These are phyloP conservation scores for Cryptococcus depauperatus DNA, from an alignment of 1,284 basidiomycete species.

Conservation along the genomic window DNA sequence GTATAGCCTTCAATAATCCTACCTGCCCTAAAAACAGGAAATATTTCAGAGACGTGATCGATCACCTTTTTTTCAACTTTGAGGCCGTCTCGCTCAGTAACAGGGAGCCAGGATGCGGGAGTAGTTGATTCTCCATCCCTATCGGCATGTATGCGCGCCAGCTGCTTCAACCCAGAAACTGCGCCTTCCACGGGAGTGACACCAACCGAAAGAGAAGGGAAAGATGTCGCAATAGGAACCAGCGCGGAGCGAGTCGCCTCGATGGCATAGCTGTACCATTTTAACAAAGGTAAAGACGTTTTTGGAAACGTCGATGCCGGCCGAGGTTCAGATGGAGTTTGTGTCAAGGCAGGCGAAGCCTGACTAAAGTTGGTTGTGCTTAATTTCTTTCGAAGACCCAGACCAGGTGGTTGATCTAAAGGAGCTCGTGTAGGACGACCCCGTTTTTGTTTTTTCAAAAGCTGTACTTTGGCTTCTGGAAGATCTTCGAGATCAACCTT, in stretches of 20 bases:
- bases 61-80: constrained; percentile 68
- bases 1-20: constrained; percentile 91
- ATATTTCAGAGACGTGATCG: constrained; percentile 66
- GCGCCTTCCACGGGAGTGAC: constrained; percentile 58
- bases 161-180: constrained; percentile 70
- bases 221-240: constrained; percentile 32
- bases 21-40: constrained; percentile 80
- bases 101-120: constrained; percentile 67
- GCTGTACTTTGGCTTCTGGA: constrained; percentile 77
- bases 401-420: constrained; percentile 79
- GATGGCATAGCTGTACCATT: constrained; percentile 64
- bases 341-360: neutral
- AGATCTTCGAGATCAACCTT: constrained; percentile 87
- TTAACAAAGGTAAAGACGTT: constrained; percentile 51
- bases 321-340: constrained; percentile 1
- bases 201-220: constrained; percentile 41
- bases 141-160: constrained; percentile 62
- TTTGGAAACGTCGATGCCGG: constrained; percentile 6
- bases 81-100: constrained; percentile 68
- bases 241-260: constrained; percentile 47
- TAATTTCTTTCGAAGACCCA: constrained; percentile 54
- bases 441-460: constrained; percentile 73
- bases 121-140: constrained; percentile 48
- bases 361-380: constrained; percentile 19
- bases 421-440: constrained; percentile 79